These are phyloP conservation scores for Penicillium simplicissimum DNA, from an alignment of 495 filamentous ascomycete genomes.

Conservation along the genomic window DNA sequence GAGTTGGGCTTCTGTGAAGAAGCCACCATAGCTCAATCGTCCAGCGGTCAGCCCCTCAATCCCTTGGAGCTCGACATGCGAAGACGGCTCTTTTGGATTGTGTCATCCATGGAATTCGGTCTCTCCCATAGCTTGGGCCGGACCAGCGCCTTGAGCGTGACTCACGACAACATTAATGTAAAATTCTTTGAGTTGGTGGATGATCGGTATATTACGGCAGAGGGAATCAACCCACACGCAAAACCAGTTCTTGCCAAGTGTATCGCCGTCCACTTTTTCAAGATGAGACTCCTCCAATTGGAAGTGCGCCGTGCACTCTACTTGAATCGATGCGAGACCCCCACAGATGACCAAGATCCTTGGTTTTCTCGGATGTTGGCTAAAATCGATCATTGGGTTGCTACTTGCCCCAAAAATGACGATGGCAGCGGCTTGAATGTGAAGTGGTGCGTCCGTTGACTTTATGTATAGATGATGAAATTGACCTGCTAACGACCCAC, in stretches of 20 bases:
- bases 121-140: constrained; percentile 83
- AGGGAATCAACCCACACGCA: constrained; percentile 67
- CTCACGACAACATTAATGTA: constrained; percentile 77
- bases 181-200: constrained; percentile 75
- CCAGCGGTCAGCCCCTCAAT: constrained; percentile 50
- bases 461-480: background rate
- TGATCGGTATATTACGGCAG: constrained; percentile 76
- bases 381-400: constrained; percentile 74
- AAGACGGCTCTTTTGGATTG: constrained; percentile 81
- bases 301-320: constrained; percentile 86
- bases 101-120: constrained; percentile 81
- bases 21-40: constrained; percentile 68
- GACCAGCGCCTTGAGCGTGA: constrained; percentile 77
- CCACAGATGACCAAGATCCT: constrained; percentile 71
- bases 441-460: constrained; percentile 52
- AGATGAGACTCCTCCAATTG: constrained; percentile 84
- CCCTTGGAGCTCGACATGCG: constrained; percentile 82
- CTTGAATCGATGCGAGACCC: constrained; percentile 70
- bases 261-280: constrained; percentile 87
- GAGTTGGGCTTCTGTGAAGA: constrained; percentile 83
- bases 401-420: constrained; percentile 59
- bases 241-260: constrained; percentile 74
- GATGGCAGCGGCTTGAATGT: constrained; percentile 65
- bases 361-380: constrained; percentile 82
- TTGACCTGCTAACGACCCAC: background rate